phyloP scores from a whole-genome alignment of 208 protist genomes.

The Zelonia costaricensis region DNA sequence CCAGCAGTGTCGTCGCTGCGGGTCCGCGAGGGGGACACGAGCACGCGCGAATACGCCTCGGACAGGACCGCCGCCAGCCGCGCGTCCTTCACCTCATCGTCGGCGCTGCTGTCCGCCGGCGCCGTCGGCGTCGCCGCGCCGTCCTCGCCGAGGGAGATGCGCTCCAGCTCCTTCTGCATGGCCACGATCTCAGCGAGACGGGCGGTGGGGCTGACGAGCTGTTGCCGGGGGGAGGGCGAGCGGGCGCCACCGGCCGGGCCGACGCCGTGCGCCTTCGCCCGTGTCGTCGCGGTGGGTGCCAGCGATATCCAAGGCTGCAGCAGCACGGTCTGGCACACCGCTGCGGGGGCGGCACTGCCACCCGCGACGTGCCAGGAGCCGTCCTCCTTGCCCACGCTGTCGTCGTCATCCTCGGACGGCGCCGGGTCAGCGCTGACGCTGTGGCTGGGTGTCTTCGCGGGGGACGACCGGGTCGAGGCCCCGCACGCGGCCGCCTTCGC shows the following conservation, averaged over 20 bases:
- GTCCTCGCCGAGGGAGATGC: neutral
- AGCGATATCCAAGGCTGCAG: conserved; percentile 19
- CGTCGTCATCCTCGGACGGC: too few relatives aligned
- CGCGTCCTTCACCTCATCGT: conserved; percentile 16
- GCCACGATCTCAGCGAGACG: conserved; percentile 13
- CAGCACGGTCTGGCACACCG: conserved; percentile 13
- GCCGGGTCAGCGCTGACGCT: too few relatives aligned
- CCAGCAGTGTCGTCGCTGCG: neutral
- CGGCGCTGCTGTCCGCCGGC: neutral
- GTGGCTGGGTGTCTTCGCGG: too few relatives aligned
- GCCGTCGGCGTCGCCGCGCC: neutral
- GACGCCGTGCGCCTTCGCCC: neutral
- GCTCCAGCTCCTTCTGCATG: conserved; percentile 15
- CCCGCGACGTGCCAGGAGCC: too few relatives aligned
- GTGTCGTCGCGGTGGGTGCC: neutral
- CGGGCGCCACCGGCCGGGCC: neutral
- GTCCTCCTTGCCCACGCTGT: too few relatives aligned
- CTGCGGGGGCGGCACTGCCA: too few relatives aligned
- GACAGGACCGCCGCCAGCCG: conserved; percentile 17
- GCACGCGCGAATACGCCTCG: conserved; percentile 19
- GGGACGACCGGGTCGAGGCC: too few relatives aligned
- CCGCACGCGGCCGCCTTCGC: too few relatives aligned
- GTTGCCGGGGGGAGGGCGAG: neutral
- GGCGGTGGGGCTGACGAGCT: neutral
- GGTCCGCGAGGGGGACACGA: neutral